Evolutionary conservation across 192 early-diverging fungal genomes (phyloP).

Genomic region (Coemansia sp.): DNA sequence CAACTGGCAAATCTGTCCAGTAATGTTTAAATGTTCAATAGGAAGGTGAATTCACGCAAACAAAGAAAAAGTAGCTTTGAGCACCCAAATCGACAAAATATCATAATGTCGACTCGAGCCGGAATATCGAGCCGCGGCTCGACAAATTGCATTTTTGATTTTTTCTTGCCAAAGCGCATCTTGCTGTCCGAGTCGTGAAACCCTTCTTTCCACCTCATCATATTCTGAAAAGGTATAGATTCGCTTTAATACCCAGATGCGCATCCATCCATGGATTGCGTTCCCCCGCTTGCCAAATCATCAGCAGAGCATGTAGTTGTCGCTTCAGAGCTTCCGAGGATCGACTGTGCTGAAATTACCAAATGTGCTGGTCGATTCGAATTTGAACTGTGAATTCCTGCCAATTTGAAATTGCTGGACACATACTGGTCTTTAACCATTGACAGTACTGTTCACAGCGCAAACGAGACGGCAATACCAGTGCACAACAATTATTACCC

Average conservation of each 20-base stretch:
- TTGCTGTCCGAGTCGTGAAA: neutral
- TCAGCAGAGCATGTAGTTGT: slow-evolving; percentile 4
- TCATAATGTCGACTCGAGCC: neutral
- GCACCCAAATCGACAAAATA: neutral
- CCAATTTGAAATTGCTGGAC: too few relatives aligned
- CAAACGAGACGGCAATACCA: too few relatives aligned
- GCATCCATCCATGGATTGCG: slow-evolving; percentile 12
- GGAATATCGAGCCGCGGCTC: neutral
- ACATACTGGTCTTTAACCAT: too few relatives aligned
- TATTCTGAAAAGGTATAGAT: slow-evolving; percentile 13
- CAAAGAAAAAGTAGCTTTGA: neutral
- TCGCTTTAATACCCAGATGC: slow-evolving; percentile 6
- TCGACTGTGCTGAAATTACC: too few relatives aligned
- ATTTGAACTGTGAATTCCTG: too few relatives aligned
- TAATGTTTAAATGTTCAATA: neutral
- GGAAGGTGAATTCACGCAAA: neutral
- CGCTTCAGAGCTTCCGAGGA: neutral
- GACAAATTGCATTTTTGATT: neutral
- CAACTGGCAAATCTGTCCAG: neutral
- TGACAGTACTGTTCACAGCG: too few relatives aligned
- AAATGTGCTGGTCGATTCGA: too few relatives aligned
- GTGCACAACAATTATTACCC: too few relatives aligned
- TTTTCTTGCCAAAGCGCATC: neutral
- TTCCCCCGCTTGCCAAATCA: neutral
- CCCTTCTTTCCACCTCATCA: slow-evolving; percentile 1